Evolutionary conservation across 169 alveolate species (phyloP), one percentile per base, ranked within the genome.

Genomic region (Babesia ovata): DNA sequence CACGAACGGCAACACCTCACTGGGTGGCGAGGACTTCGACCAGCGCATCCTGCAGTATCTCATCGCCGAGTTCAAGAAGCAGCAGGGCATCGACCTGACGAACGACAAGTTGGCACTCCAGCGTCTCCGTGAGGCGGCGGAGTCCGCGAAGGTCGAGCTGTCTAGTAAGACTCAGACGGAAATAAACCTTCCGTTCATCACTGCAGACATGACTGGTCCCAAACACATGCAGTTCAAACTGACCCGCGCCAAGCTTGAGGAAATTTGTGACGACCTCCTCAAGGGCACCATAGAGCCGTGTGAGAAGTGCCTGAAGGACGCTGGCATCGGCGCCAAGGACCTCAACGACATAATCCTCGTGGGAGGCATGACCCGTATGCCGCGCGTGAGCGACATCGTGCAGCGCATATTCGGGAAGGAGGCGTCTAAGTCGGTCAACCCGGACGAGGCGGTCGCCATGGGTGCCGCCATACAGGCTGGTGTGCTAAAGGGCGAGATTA

Each of bases 391-490:
- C 74, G 96, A 96, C 83, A 92, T 94, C 16, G 98, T 96, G 17
- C 92, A 94, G 72, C 91, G 90, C 78, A 94, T 97, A 73, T 95
- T 94, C 91, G 98, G 97, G 29, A 96, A 94, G 92, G 93, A 91
- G 48, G 98, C 99, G 42, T 92, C 97, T 67, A 97, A 96, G 92
- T 92, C 98, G 42, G 98, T 98, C 53, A 97, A 98, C 89, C 99
- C 99, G 17, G 99, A 98, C 90, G 99, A 98, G 86, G 99, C 99
- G 48, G 99, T 98, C 53, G 99, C 99, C 39, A 89, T 94, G 95
- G 99, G 99, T 42, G 99, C 99, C 48, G 99, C 99, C 29, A 96
- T 98, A 71, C 97, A 97, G 93, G 99, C 99, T 12, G 99, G 99
- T 44, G 98, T 96, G 13, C 92, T 96, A 66, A 96, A 96, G 87